A percentile compares a stretch with the other conserved stretches of the same genome.
Conservation (phyloP, 202 grass and related monocot genomes). For the Zoysia matrella region DNA sequence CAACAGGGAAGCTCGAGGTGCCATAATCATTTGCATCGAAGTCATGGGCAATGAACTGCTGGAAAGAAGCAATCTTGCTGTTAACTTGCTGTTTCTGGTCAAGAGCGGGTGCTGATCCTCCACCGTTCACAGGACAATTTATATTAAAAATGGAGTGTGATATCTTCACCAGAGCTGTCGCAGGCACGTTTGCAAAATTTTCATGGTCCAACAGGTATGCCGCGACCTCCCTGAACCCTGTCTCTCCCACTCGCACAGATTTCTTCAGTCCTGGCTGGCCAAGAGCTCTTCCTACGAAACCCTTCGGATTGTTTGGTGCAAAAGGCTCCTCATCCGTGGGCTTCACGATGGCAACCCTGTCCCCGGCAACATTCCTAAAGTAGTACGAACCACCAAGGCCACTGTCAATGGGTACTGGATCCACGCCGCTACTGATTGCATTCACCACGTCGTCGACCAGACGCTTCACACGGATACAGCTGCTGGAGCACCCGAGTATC, state of each 20-base stretch:
- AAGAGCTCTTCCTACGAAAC: conserved; percentile 82
- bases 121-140: conserved; percentile 55
- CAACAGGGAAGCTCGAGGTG: conserved; percentile 78
- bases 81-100: conserved; percentile 57
- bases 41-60: conserved; percentile 82
- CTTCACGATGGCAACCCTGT: conserved; percentile 86
- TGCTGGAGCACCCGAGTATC: conserved; percentile 71
- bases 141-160: conserved; percentile 79
- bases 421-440: conserved; percentile 64
- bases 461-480: conserved; percentile 48
- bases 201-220: conserved; percentile 88
- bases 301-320: conserved; percentile 83
- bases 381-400: conserved; percentile 91
- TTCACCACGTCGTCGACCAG: conserved; percentile 65
- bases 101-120: conserved; percentile 30
- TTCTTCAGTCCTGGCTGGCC: conserved; percentile 86
- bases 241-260: conserved; percentile 88
- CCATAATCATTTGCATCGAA: conserved; percentile 87
- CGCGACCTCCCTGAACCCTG: conserved; percentile 91
- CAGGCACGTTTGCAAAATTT: conserved; percentile 83
- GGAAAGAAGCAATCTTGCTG: conserved; percentile 91
- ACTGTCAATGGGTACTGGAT: conserved; percentile 62
- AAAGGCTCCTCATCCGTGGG: conserved; percentile 89
- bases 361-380: conserved; percentile 61
- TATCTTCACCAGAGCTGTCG: conserved; percentile 82